phyloP scores from a whole-genome alignment of 192 early-diverging fungal genomes.

The Coemansia sp. region DNA sequence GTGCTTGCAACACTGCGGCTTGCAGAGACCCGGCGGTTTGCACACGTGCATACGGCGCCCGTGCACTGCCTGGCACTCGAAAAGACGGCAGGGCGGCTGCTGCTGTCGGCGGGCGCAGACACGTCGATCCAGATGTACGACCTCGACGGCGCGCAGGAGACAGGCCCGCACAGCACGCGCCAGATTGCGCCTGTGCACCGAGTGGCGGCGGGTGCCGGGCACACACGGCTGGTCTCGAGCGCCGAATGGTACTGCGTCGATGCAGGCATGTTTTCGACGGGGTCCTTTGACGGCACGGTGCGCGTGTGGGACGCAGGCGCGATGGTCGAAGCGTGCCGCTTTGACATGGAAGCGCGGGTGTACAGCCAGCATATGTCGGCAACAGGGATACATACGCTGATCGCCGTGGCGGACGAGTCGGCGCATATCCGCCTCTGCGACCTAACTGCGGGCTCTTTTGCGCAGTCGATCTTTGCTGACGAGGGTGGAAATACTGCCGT shows the following conservation, averaged over 20 bases:
- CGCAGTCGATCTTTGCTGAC: slow-evolving; percentile 56
- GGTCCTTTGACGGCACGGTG: slow-evolving; percentile 72
- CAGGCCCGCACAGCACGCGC: neutral
- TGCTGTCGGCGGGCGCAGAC: slow-evolving; percentile 40
- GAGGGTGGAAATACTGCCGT: slow-evolving; percentile 54
- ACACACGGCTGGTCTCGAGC: slow-evolving; percentile 64
- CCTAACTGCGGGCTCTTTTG: slow-evolving; percentile 41
- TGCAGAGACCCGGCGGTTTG: slow-evolving; percentile 26
- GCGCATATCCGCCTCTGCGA: slow-evolving; percentile 77
- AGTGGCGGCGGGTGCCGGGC: slow-evolving; percentile 38
- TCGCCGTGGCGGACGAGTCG: slow-evolving; percentile 72
- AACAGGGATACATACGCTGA: slow-evolving; percentile 66
- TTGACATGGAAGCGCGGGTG: slow-evolving; percentile 66
- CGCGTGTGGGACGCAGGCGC: slow-evolving; percentile 78
- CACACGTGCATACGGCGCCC: slow-evolving; percentile 26
- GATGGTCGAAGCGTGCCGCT: slow-evolving; percentile 66
- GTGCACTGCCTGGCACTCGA: slow-evolving; percentile 42
- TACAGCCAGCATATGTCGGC: slow-evolving; percentile 71
- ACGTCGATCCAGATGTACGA: slow-evolving; percentile 48
- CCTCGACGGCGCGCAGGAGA: slow-evolving; percentile 9
- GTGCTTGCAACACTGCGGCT: slow-evolving; percentile 23
- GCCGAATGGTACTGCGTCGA: slow-evolving; percentile 82
- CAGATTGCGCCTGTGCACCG: slow-evolving; percentile 18
- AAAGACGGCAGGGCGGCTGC: slow-evolving; percentile 13
- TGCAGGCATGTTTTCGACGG: slow-evolving; percentile 78